These are phyloP conservation scores for Boletus edulis DNA, from an alignment of 768 basidiomycete species.

Conservation along the genomic window DNA sequence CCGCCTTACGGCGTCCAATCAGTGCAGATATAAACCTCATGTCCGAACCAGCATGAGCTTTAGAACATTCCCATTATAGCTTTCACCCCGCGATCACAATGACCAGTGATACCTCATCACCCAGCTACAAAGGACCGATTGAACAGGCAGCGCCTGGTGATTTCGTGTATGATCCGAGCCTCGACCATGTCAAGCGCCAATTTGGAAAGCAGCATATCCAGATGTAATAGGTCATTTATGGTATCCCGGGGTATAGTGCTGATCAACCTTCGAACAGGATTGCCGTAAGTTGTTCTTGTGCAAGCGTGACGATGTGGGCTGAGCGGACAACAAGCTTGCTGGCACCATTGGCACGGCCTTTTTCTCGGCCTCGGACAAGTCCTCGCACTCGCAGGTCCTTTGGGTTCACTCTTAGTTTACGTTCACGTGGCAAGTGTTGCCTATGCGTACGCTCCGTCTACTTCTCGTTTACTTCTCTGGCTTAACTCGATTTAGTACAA, in stretches of 20 bases:
- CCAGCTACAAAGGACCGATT: too few species aligned
- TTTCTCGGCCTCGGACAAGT: constrained; percentile 31
- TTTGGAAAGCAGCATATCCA: constrained; percentile 22
- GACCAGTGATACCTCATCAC: too few species aligned
- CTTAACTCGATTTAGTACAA: constrained; percentile 20
- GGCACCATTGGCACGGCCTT: constrained; percentile 31
- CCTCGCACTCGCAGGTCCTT: constrained; percentile 25
- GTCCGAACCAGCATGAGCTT: too few species aligned
- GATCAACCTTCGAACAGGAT: constrained; percentile 10
- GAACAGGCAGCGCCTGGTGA: not conserved
- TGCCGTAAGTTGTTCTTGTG: constrained; percentile 12
- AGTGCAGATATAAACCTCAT: too few species aligned
- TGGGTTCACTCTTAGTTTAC: constrained; percentile 31
- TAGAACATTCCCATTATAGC: too few species aligned
- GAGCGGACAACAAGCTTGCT: constrained; percentile 19
- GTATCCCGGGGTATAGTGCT: not conserved
- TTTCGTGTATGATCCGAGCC: constrained; percentile 12
- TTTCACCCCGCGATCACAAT: too few species aligned
- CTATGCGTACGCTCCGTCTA: constrained; percentile 21
- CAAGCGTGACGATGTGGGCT: not conserved
- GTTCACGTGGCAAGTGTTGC: constrained; percentile 26
- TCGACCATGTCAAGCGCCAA: constrained; percentile 19
- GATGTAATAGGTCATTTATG: constrained; percentile 8
- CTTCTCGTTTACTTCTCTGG: not conserved
- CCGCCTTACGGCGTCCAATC: too few species aligned